phyloP scores from a whole-genome alignment of 768 basidiomycete genomes.

The Paxillus involutus region DNA sequence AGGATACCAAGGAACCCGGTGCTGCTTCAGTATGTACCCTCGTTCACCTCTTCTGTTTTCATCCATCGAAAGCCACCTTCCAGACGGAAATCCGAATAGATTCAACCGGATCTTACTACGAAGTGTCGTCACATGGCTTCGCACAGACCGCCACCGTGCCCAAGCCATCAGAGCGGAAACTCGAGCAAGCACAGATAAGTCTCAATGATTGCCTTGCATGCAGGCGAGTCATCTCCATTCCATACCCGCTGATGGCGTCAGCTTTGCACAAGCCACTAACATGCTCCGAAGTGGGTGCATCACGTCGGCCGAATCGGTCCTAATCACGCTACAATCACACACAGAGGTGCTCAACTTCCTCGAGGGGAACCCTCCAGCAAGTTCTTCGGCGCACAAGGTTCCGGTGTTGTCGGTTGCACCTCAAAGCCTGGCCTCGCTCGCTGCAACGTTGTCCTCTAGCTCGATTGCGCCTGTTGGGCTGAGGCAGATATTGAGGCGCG shows the following conservation, averaged over 20 bases:
- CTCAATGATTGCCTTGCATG: constrained; percentile 98
- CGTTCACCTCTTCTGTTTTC: not conserved
- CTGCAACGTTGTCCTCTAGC: constrained; percentile 55
- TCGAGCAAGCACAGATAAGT: constrained; percentile 93
- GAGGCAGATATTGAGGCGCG: constrained; percentile 63
- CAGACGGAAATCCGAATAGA: constrained; percentile 95
- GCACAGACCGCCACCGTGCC: constrained; percentile 11
- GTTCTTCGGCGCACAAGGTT: constrained; percentile 43
- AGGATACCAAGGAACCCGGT: constrained; percentile 39
- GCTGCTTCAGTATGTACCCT: constrained; percentile 40
- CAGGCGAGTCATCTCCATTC: constrained; percentile 57
- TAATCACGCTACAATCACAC: constrained; percentile 95
- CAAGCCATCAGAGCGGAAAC: constrained; percentile 48
- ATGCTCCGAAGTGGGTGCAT: constrained; percentile 79
- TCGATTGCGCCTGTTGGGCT: constrained; percentile 47
- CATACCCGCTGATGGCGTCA: not conserved
- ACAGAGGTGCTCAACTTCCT: constrained; percentile 86
- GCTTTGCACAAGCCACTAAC: constrained; percentile 7
- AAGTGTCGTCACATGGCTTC: constrained; percentile 49
- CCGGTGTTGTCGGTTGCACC: constrained; percentile 89
- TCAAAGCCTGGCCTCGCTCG: constrained; percentile 81
- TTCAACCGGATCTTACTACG: constrained; percentile 82
- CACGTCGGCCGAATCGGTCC: constrained; percentile 95
- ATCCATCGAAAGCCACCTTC: constrained; percentile 2
- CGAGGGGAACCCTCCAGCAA: constrained; percentile 46